Conservation (phyloP, 257 asterid species). For the Gentiana macrophylla region DNA sequence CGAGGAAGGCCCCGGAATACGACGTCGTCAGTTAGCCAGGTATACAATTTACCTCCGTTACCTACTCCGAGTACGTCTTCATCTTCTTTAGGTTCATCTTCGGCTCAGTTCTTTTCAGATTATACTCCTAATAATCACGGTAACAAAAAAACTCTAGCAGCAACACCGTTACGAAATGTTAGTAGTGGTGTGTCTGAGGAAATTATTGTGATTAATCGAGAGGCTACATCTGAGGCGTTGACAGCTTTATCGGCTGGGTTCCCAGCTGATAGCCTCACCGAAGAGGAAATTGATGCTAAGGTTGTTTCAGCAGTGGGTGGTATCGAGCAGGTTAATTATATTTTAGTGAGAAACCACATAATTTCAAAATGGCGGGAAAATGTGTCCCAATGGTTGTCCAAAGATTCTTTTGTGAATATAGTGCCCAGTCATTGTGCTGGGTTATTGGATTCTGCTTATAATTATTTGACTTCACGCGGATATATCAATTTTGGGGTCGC, state of each 20-base stretch:
- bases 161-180: constrained; percentile 15
- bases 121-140: constrained; percentile 12
- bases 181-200: constrained; percentile 56
- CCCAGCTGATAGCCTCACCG: constrained; percentile 90
- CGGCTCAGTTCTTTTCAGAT: constrained; percentile 17
- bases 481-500: constrained; percentile 95
- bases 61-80: constrained; percentile 19
- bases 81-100: constrained; percentile 30
- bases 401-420: constrained; percentile 62
- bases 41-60: constrained; percentile 21
- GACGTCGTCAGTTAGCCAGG: constrained; percentile 34
- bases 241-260: constrained; percentile 84
- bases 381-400: constrained; percentile 62
- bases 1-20: constrained; percentile 66
- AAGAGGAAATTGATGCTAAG: constrained; percentile 81
- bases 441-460: constrained; percentile 54
- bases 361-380: constrained; percentile 80
- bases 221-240: constrained; percentile 83
- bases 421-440: constrained; percentile 61
- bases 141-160: constrained; percentile 15
- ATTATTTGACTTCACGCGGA: constrained; percentile 66
- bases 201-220: constrained; percentile 85
- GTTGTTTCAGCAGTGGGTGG: constrained; percentile 89
- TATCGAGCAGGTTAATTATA: constrained; percentile 90
- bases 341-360: constrained; percentile 75